phyloP scores from a whole-genome alignment of 1,284 basidiomycete species.

The Apiotrichum akiyoshidainum region DNA sequence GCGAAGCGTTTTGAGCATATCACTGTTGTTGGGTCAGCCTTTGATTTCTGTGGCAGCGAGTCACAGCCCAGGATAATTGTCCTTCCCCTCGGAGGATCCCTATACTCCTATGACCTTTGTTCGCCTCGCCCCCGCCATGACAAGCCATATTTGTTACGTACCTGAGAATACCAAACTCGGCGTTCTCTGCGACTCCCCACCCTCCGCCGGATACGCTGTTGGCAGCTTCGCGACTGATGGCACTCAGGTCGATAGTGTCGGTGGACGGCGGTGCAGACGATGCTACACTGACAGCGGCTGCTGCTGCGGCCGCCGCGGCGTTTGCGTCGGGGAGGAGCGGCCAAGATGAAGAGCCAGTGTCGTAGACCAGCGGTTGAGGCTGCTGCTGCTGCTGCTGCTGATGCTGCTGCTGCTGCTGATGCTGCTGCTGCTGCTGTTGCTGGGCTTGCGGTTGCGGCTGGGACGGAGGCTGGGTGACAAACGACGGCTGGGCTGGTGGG shows the following conservation, averaged over 20 bases:
- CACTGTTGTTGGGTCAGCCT: slow-evolving; percentile 24
- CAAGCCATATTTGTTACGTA: not conserved
- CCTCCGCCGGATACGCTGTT: slow-evolving; percentile 3
- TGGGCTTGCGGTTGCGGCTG: not conserved
- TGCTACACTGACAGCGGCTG: not conserved
- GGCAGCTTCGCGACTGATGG: slow-evolving; percentile 3
- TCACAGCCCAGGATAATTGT: not conserved
- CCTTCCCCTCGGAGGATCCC: not conserved
- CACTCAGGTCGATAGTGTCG: slow-evolving; percentile 10
- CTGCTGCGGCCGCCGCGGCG: slow-evolving; percentile 6
- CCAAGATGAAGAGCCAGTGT: slow-evolving; percentile 28
- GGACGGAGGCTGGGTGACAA: not conserved
- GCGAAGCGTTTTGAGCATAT: slow-evolving; percentile 47
- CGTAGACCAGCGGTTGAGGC: slow-evolving; percentile 8
- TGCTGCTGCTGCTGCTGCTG: slow-evolving; percentile 9
- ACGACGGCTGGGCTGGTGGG: slow-evolving; percentile 2
- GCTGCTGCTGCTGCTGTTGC: slow-evolving; percentile 7
- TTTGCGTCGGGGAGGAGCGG: slow-evolving; percentile 38
- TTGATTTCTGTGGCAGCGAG: not conserved
- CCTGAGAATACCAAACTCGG: slow-evolving; percentile 23
- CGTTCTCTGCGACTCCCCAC: slow-evolving; percentile 17
- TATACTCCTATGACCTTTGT: not conserved
- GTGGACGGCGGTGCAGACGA: not conserved
- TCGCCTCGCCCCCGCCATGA: not conserved
- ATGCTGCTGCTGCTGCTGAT: slow-evolving; percentile 6